These are phyloP conservation scores for Cladophialophora yegresii DNA, from an alignment of 2,329 filamentous ascomycete genomes.

Conservation along the genomic window DNA sequence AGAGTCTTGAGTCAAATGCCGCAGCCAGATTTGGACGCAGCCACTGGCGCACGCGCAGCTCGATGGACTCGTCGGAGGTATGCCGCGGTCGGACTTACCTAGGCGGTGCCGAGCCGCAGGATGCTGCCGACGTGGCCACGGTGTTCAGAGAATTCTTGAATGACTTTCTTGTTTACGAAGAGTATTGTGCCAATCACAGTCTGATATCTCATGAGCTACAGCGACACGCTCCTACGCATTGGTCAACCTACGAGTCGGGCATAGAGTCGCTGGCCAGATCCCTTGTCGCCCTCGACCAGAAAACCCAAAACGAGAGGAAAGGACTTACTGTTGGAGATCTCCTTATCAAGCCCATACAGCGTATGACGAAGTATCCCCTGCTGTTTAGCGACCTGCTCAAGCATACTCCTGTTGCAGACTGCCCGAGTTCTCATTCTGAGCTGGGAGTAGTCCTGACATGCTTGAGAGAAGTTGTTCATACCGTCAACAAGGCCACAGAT, in stretches of 20 bases:
- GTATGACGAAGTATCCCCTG: slow-evolving; percentile 86
- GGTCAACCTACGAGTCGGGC: slow-evolving; percentile 79
- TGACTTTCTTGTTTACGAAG: slow-evolving; percentile 83
- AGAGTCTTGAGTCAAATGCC: slow-evolving; percentile 49
- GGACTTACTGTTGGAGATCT: slow-evolving; percentile 81
- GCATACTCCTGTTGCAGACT: slow-evolving; percentile 80
- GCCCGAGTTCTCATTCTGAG: slow-evolving; percentile 77
- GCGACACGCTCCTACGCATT: slow-evolving; percentile 67
- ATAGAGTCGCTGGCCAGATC: slow-evolving; percentile 80
- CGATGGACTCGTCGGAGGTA: slow-evolving; percentile 30
- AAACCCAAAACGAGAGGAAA: slow-evolving; percentile 66
- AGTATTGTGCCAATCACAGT: slow-evolving; percentile 88
- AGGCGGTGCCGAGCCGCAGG: slow-evolving; percentile 52
- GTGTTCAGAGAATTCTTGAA: slow-evolving; percentile 67
- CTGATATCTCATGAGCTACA: slow-evolving; percentile 77
- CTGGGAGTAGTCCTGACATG: slow-evolving; percentile 72
- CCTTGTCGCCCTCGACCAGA: slow-evolving; percentile 68
- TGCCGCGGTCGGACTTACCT: slow-evolving; percentile 19
- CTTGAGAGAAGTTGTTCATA: slow-evolving; percentile 71
- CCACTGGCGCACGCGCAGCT: slow-evolving; percentile 25
- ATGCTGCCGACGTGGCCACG: slow-evolving; percentile 56
- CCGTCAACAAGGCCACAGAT: slow-evolving; percentile 82
- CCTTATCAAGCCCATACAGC: slow-evolving; percentile 93
- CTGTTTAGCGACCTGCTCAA: slow-evolving; percentile 82
- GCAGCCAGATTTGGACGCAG: slow-evolving; percentile 24